Evolutionary conservation across 164 flowering plant species (phyloP).

Genomic region (Pachysandra terminalis): DNA sequence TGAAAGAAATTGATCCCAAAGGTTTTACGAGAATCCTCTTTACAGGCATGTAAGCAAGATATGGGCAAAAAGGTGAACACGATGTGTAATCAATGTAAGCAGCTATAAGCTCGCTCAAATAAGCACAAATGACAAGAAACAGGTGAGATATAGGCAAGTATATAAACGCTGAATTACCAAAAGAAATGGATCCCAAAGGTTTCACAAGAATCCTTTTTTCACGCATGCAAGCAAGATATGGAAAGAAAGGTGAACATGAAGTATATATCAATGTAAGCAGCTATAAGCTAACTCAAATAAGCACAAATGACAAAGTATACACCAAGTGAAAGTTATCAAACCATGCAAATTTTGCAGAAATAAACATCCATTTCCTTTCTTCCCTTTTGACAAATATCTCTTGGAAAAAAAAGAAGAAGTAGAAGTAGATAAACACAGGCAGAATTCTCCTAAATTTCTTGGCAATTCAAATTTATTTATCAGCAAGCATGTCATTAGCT

Average conservation of each 20-base stretch:
- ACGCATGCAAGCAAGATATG: too few species aligned
- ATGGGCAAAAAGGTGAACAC: background rate
- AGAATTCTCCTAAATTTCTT: too few species aligned
- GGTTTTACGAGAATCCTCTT: background rate
- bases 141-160: background rate
- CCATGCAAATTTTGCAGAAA: too few species aligned
- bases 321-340: too few species aligned
- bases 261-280: background rate
- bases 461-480: background rate
- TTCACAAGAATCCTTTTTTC: background rate
- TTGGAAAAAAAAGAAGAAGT: too few species aligned
- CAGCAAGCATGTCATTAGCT: background rate
- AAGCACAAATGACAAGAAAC: too few species aligned
- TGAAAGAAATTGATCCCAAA: background rate
- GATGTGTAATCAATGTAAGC: background rate
- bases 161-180: background rate
- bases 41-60: too few species aligned
- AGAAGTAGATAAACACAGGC: background rate
- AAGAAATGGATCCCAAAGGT: background rate
- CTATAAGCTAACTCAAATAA: too few species aligned
- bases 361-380: too few species aligned
- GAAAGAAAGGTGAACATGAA: background rate
- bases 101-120: too few species aligned
- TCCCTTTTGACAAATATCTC: too few species aligned
- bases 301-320: too few species aligned